phyloP scores from a whole-genome alignment of 805 yeast genomes.

The Ogataea nitratoaversa region DNA sequence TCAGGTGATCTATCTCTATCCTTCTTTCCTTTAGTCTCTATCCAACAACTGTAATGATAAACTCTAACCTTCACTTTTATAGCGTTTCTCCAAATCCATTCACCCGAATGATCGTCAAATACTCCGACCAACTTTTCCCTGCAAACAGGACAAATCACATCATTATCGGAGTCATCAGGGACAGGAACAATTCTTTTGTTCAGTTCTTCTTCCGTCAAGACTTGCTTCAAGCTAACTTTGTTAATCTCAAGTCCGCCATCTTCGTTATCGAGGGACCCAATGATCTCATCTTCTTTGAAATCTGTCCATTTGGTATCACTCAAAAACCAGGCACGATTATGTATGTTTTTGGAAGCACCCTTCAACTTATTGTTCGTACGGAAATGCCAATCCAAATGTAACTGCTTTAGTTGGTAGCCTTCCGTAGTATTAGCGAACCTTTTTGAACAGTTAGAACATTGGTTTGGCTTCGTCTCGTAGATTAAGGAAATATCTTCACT shows the following conservation, averaged over 20 bases:
- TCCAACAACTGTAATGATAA: slow-evolving; percentile 65
- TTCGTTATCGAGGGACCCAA: slow-evolving; percentile 32
- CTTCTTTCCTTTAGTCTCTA: slow-evolving; percentile 44
- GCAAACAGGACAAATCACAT: slow-evolving; percentile 63
- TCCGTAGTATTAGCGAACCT: slow-evolving; percentile 61
- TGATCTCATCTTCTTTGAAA: slow-evolving; percentile 64
- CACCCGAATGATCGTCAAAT: slow-evolving; percentile 71
- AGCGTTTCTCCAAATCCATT: slow-evolving; percentile 79
- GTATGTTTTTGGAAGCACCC: slow-evolving; percentile 45
- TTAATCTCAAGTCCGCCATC: slow-evolving; percentile 18
- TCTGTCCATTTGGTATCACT: slow-evolving; percentile 67
- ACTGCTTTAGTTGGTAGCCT: slow-evolving; percentile 50
- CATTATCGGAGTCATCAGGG: slow-evolving; percentile 62
- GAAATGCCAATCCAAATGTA: slow-evolving; percentile 95
- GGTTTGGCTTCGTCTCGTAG: slow-evolving; percentile 62
- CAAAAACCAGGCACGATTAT: slow-evolving; percentile 80
- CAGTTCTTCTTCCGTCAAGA: slow-evolving; percentile 29
- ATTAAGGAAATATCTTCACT: slow-evolving; percentile 34
- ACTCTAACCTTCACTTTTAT: slow-evolving; percentile 40
- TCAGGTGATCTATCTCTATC: slow-evolving; percentile 31
- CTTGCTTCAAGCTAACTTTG: slow-evolving; percentile 6
- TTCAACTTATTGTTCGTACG: slow-evolving; percentile 78
- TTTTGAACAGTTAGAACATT: slow-evolving; percentile 88
- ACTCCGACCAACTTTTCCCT: slow-evolving; percentile 59
- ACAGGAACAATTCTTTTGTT: slow-evolving; percentile 53